Evolutionary conservation across 768 basidiomycete genomes (phyloP).

Genomic region (Lactarius evosmus): DNA sequence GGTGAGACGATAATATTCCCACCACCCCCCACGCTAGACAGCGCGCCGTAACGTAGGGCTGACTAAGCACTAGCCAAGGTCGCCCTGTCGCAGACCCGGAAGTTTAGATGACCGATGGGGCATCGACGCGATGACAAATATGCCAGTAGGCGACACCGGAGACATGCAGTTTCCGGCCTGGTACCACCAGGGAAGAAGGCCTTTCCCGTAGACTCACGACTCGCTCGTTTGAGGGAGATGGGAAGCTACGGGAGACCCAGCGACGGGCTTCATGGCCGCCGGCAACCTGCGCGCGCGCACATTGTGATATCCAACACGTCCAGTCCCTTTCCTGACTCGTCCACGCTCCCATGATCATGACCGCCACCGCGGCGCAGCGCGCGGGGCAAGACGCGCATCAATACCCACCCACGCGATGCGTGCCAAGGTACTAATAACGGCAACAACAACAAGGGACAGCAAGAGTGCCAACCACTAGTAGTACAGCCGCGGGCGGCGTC

Average conservation of each 20-base stretch:
- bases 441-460: neutral
- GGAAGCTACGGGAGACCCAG: neutral
- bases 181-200: neutral
- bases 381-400: constrained; percentile 3
- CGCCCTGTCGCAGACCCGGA: too few species aligned
- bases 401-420: neutral
- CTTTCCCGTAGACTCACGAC: neutral
- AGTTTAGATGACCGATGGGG: too few species aligned
- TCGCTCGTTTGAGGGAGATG: neutral
- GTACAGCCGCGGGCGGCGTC: neutral
- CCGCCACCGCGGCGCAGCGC: neutral
- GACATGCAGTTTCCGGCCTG: neutral
- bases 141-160: neutral
- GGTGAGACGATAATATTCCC: neutral
- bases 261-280: neutral
- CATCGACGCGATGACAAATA: neutral
- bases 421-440: neutral
- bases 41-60: neutral
- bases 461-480: neutral
- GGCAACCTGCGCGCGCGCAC: neutral
- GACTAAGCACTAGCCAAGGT: neutral
- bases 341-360: neutral
- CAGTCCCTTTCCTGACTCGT: neutral
- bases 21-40: neutral
- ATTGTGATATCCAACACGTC: neutral